A percentile compares a stretch with the other conserved stretches of the same genome.
Conservation (phyloP, 1,139 yeast species). For the Debaryomyces fabryi region DNA sequence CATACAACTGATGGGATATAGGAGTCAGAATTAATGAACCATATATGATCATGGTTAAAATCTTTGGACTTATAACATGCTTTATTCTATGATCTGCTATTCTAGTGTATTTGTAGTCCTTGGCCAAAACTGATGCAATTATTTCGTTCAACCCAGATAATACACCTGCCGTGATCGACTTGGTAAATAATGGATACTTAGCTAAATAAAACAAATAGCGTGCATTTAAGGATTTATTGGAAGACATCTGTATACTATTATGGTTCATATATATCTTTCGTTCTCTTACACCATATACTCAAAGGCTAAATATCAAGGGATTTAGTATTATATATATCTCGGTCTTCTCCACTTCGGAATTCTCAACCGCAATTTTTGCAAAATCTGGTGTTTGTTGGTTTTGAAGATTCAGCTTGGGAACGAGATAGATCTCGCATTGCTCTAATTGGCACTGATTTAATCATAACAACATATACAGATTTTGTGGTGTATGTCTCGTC, state of each 20-base stretch:
- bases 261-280: background rate
- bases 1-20: constrained; percentile 64
- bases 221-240: constrained; percentile 1
- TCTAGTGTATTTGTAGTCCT: constrained; percentile 35
- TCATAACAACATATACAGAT: background rate
- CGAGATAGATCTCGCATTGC: background rate
- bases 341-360: background rate
- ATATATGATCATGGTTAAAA: constrained; percentile 69
- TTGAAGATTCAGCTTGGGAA: background rate
- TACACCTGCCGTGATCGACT: constrained; percentile 60
- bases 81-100: constrained; percentile 23
- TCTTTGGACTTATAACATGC: constrained; percentile 49
- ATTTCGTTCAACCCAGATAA: constrained; percentile 62
- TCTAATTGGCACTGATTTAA: background rate
- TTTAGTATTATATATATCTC: background rate
- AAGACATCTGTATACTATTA: background rate
- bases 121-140: constrained; percentile 55
- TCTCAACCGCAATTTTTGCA: background rate
- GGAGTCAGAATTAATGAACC: constrained; percentile 77
- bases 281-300: background rate
- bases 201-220: constrained; percentile 45
- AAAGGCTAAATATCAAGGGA: background rate
- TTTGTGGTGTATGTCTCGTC: background rate
- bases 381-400: background rate
- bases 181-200: constrained; percentile 60